Evolutionary conservation across 1,139 yeast species (phyloP).

Genomic region (Kodamaea plutei): DNA sequence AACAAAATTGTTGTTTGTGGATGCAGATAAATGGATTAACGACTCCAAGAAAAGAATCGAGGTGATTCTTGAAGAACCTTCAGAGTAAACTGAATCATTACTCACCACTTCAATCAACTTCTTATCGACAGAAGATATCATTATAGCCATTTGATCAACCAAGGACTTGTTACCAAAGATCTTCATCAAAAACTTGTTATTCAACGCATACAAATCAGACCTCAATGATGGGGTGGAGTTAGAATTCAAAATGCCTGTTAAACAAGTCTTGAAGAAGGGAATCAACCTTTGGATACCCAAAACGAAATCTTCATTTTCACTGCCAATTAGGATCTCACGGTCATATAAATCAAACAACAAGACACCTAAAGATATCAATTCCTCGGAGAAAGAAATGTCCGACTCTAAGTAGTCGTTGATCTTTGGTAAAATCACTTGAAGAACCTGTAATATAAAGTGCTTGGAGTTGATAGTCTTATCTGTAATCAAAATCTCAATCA

Average conservation of each 20-base stretch:
- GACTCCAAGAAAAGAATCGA: conserved; percentile 72
- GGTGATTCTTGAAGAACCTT: conserved; percentile 73
- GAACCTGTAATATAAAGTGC: conserved; percentile 66
- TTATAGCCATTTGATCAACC: conserved; percentile 45
- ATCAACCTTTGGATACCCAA: conserved; percentile 48
- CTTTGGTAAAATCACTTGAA: conserved; percentile 73
- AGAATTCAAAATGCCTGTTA: conserved; percentile 69
- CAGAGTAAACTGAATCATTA: conserved; percentile 77
- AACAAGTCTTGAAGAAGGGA: conserved; percentile 68
- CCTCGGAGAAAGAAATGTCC: conserved; percentile 68
- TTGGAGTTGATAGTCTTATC: conserved; percentile 39
- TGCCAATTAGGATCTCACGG: conserved; percentile 26
- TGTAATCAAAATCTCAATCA: conserved; percentile 67
- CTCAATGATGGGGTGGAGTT: conserved; percentile 65
- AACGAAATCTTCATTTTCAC: conserved; percentile 24
- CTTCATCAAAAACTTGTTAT: conserved; percentile 61
- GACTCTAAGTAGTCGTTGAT: conserved; percentile 68
- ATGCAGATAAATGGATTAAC: conserved; percentile 54
- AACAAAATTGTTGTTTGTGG: conserved; percentile 50
- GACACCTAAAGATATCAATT: conserved; percentile 70
- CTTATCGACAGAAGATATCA: conserved; percentile 57
- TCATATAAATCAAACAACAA: conserved; percentile 64
- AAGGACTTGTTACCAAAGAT: conserved; percentile 36
- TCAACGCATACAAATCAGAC: conserved; percentile 72
- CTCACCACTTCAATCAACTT: conserved; percentile 62